Evolutionary conservation across 192 early-diverging fungal genomes (phyloP).

Genomic region (Lobosporangium transversale): DNA sequence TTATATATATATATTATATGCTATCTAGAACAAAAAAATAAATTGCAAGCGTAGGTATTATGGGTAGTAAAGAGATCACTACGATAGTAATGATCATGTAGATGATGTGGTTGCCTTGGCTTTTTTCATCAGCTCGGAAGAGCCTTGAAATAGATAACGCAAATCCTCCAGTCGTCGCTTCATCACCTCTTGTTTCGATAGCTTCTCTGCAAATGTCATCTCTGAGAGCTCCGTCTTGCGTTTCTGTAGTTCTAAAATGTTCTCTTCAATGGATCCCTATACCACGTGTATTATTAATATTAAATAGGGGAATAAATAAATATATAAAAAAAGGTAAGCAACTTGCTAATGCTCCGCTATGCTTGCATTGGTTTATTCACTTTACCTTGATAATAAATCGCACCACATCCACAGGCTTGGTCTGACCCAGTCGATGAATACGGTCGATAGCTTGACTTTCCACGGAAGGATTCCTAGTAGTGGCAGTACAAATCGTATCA

Average conservation of each 20-base stretch:
- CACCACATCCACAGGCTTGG: conserved; percentile 65
- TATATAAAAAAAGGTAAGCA: neutral
- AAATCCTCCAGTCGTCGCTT: conserved; percentile 53
- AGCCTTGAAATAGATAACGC: conserved; percentile 50
- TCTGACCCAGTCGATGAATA: conserved; percentile 85
- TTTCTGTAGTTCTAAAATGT: conserved; percentile 63
- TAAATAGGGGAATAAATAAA: neutral
- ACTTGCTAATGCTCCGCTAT: no score
- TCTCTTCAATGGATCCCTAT: conserved; percentile 63
- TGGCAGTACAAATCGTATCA: no score
- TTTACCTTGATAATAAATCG: conserved; percentile 71
- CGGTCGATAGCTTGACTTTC: conserved; percentile 87
- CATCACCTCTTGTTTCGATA: conserved; percentile 53
- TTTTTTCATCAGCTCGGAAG: conserved; percentile 45
- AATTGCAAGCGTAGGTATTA: neutral
- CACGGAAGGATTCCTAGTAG: conserved; percentile 80
- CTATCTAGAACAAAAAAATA: neutral
- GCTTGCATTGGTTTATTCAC: neutral
- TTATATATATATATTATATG: no score
- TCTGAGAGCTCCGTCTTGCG: conserved; percentile 57
- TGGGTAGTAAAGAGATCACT: neutral
- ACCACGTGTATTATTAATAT: neutral
- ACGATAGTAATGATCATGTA: neutral
- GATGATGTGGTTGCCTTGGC: neutral
- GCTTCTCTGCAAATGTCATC: conserved; percentile 53